phyloP scores from a whole-genome alignment of 2,329 filamentous ascomycete genomes.

The Xylariaceae sp. region DNA sequence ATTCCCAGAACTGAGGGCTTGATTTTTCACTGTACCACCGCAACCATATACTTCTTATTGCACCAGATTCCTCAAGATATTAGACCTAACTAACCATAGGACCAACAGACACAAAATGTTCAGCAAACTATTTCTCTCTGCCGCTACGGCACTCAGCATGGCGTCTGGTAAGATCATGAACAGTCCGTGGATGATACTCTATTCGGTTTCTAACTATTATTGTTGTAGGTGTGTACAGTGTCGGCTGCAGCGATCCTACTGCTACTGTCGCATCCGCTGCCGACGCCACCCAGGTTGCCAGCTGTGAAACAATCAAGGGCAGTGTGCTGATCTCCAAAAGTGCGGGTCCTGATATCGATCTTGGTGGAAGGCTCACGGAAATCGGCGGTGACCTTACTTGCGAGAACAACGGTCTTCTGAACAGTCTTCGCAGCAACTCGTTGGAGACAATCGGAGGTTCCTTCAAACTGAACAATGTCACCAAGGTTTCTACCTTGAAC shows the following conservation, averaged over 20 bases:
- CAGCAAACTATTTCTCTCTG: constrained; percentile 49
- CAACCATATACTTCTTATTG: neutral
- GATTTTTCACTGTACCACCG: constrained; percentile 1
- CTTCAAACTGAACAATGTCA: constrained; percentile 72
- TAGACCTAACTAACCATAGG: constrained; percentile 16
- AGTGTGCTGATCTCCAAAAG: constrained; percentile 64
- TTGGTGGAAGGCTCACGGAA: constrained; percentile 59
- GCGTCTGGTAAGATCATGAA: constrained; percentile 44
- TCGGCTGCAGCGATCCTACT: constrained; percentile 42
- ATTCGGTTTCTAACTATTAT: constrained; percentile 18
- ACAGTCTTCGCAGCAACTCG: constrained; percentile 61
- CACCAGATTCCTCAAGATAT: neutral
- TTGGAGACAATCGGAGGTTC: constrained; percentile 67
- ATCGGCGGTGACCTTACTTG: constrained; percentile 62
- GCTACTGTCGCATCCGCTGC: constrained; percentile 65
- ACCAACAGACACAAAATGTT: constrained; percentile 47
- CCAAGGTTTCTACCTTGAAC: constrained; percentile 67
- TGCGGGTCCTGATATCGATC: constrained; percentile 59
- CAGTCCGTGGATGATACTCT: neutral
- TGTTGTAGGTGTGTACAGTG: constrained; percentile 31
- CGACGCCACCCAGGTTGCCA: constrained; percentile 60
- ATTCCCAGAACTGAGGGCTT: neutral
- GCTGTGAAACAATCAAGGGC: constrained; percentile 71
- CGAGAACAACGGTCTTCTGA: constrained; percentile 63
- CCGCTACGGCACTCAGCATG: constrained; percentile 47